Conservation (phyloP, 2,329 filamentous ascomycete species). For the Cercospora janseana region DNA sequence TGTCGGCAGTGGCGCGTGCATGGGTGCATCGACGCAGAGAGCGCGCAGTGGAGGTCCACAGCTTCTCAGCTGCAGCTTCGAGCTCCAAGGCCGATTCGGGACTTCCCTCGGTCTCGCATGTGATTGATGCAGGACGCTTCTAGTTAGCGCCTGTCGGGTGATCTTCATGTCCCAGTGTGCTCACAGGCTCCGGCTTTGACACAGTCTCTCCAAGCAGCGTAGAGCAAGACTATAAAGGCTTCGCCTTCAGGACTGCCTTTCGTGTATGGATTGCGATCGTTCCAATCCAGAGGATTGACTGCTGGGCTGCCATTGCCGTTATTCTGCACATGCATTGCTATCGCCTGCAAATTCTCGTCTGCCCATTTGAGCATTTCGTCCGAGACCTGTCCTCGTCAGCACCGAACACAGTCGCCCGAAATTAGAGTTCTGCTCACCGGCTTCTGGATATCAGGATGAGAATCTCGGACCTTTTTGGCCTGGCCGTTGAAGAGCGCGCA, state of each 20-base stretch:
- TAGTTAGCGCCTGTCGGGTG: background rate
- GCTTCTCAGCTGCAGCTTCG: constrained; percentile 1
- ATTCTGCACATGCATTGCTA: constrained; percentile 39
- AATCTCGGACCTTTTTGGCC: constrained; percentile 10
- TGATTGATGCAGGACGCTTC: constrained; percentile 4
- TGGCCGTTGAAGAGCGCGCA: constrained; percentile 12
- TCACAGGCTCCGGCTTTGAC: constrained; percentile 27
- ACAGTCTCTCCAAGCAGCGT: constrained; percentile 46
- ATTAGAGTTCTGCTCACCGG: background rate
- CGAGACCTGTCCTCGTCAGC: constrained; percentile 10
- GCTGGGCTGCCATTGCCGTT: constrained; percentile 44
- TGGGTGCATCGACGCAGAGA: background rate
- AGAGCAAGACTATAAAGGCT: constrained; percentile 46
- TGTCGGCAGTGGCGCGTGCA: background rate
- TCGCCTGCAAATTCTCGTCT: constrained; percentile 39
- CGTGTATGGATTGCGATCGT: constrained; percentile 16
- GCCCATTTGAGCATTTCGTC: constrained; percentile 42
- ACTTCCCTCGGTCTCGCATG: constrained; percentile 8
- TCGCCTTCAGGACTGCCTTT: constrained; percentile 45
- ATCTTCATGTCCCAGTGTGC: background rate
- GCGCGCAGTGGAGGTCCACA: background rate
- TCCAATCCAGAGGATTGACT: constrained; percentile 42
- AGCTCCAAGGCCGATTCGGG: background rate
- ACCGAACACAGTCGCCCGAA: background rate
- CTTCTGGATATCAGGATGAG: constrained; percentile 12